Evolutionary conservation across 805 yeast genomes (phyloP).

Genomic region (Barnettozyma sp.): DNA sequence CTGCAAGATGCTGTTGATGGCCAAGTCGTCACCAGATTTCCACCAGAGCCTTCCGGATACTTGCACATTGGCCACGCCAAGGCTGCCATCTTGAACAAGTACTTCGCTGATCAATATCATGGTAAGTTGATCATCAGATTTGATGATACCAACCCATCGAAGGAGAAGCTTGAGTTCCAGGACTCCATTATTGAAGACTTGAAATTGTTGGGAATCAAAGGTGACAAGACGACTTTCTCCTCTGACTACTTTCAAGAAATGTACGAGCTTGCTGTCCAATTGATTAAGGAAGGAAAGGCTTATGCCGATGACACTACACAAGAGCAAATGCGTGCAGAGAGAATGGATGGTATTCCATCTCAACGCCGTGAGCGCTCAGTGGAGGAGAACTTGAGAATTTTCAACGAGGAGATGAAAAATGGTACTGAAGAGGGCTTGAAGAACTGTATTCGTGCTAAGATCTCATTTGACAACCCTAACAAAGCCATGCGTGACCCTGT

Average conservation of each 20-base stretch:
- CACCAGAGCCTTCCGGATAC: slow-evolving; percentile 99
- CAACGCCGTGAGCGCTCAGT: slow-evolving; percentile 87
- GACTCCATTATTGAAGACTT: slow-evolving; percentile 92
- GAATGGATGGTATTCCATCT: slow-evolving; percentile 95
- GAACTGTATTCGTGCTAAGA: slow-evolving; percentile 94
- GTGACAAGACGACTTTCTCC: slow-evolving; percentile 81
- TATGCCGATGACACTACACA: slow-evolving; percentile 95
- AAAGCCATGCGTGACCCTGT: slow-evolving; percentile 98
- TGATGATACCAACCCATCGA: slow-evolving; percentile 97
- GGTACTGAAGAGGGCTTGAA: slow-evolving; percentile 91
- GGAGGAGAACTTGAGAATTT: slow-evolving; percentile 83
- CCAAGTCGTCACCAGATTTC: slow-evolving; percentile 96
- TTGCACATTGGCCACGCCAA: slow-evolving; percentile 98
- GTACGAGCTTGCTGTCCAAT: slow-evolving; percentile 77
- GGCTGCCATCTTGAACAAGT: slow-evolving; percentile 94
- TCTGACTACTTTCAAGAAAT: slow-evolving; percentile 89
- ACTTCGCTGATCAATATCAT: slow-evolving; percentile 91
- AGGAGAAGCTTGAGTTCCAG: slow-evolving; percentile 92
- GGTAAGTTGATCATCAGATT: slow-evolving; percentile 96
- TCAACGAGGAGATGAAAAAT: slow-evolving; percentile 85
- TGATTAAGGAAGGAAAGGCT: slow-evolving; percentile 94
- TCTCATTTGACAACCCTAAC: slow-evolving; percentile 84
- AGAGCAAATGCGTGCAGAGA: slow-evolving; percentile 96
- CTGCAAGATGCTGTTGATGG: slow-evolving; percentile 89
- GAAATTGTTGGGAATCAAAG: slow-evolving; percentile 83